Conservation (phyloP, 2,329 filamentous ascomycete species). For the Pseudogymnoascus sp. region DNA sequence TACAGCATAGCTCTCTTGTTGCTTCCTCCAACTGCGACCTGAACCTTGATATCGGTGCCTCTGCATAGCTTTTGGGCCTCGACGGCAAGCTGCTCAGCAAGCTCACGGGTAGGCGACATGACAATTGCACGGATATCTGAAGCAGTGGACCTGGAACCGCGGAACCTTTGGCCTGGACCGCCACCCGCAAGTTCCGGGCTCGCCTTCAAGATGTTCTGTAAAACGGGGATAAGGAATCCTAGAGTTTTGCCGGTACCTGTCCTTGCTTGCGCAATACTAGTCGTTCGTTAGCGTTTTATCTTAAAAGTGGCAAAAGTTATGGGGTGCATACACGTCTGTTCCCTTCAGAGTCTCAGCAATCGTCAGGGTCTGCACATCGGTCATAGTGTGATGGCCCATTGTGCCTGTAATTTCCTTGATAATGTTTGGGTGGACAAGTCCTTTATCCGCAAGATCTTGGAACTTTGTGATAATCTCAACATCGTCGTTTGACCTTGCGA, state of each 20-base stretch:
- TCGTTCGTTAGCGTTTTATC: background rate
- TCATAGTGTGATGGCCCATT: conserved; percentile 80
- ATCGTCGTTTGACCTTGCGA: conserved; percentile 10
- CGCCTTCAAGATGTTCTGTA: conserved; percentile 74
- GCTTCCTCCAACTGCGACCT: conserved; percentile 83
- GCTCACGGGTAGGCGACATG: conserved; percentile 72
- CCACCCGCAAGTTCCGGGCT: conserved; percentile 42
- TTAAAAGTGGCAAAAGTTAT: conserved; percentile 2
- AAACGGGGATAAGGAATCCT: conserved; percentile 78
- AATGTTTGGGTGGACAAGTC: conserved; percentile 26
- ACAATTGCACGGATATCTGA: conserved; percentile 63
- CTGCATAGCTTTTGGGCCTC: conserved; percentile 51
- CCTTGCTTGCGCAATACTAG: conserved; percentile 82
- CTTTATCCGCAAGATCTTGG: conserved; percentile 24
- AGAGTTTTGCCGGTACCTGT: conserved; percentile 96
- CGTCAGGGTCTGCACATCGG: conserved; percentile 78
- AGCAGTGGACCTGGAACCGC: conserved; percentile 31
- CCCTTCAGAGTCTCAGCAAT: conserved; percentile 70
- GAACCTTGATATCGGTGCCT: conserved; percentile 39
- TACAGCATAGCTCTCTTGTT: conserved; percentile 47
- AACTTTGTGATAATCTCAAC: conserved; percentile 22
- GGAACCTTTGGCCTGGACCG: conserved; percentile 21
- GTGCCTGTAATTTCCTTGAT: conserved; percentile 51
- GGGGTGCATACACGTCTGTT: conserved; percentile 30
- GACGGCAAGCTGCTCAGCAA: conserved; percentile 70